Evolutionary conservation across 23 red algal genomes (phyloP), one percentile per base, ranked within the genome.

Genomic region (Rhodosorus marinus): DNA sequence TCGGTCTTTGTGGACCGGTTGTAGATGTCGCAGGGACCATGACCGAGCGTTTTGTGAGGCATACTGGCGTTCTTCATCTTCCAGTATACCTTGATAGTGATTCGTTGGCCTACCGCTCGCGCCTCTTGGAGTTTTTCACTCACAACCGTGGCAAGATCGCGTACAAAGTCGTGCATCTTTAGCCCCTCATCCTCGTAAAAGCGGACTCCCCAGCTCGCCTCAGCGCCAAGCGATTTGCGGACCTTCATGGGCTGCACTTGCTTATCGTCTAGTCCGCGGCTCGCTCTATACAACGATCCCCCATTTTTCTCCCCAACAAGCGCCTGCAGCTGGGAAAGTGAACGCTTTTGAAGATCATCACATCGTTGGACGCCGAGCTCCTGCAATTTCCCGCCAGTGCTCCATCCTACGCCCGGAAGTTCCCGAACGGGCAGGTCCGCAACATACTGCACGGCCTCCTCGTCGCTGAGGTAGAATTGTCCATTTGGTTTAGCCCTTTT

Each of bases 181-280:
- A 28, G 20, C 28, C 47, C 29, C 2, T 60, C 33, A 1, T 35
- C 45, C 11, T 17, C 17, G 38, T 17, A 11, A 59, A 98, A 98
- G 42, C 90, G 77, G 15, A 98, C 72, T 24, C 90, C 90, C 90
- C 90, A 98, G 15, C 64, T 72, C 51, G 74, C 74, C 52, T 84
- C 76, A 15, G 90, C 90, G 7, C 70, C 70, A 26, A 98, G 66
- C 1, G 78, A 85, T 55, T 80, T 75, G 47, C 79, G 61, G 7
- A 74, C 79, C 29, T 73, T 68, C 26, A 86, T 56, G n/a, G 77
- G 70, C 38, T 85, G 42, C 0, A 98, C 62, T 25, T 68, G 72
- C 24, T 69, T 52, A 21, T 35, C 22, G 33, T 84, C 79, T 50
- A 67, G 28, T 11, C 78, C 90, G 15, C 63, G 52, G 21, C 57